These are phyloP conservation scores for Penicillium herquei DNA, from an alignment of 495 filamentous ascomycete genomes.

Conservation along the genomic window DNA sequence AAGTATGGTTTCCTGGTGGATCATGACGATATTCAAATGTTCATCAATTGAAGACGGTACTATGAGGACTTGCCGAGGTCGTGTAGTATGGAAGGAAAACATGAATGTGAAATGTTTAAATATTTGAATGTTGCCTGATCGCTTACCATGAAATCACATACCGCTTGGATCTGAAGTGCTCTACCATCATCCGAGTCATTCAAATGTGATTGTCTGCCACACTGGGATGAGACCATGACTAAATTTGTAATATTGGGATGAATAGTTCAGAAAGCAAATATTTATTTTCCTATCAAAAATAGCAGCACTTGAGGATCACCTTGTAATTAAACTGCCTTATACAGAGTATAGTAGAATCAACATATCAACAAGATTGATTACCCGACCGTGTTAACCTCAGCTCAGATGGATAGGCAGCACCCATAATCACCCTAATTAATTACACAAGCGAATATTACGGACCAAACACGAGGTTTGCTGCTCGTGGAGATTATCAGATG, in stretches of 20 bases:
- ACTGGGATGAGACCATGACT: background rate
- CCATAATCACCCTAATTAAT: conserved; percentile 15
- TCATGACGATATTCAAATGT: background rate
- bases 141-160: background rate
- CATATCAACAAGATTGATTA: no score
- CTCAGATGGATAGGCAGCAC: background rate
- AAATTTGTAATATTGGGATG: background rate
- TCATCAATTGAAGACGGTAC: background rate
- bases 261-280: no score
- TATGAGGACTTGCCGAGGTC: no score
- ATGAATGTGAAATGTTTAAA: background rate
- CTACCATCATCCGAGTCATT: background rate
- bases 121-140: background rate
- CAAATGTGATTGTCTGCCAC: background rate
- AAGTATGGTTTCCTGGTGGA: no score
- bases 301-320: background rate
- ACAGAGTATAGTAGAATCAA: no score
- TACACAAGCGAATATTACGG: conserved; percentile 5
- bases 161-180: background rate
- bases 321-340: conserved; percentile 4
- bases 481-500: background rate
- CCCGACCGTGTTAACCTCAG: background rate
- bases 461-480: background rate
- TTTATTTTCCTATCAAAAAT: background rate
- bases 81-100: background rate